These are phyloP conservation scores for Fusarium lyarnte DNA, from an alignment of 2,329 filamentous ascomycete genomes.

Conservation along the genomic window DNA sequence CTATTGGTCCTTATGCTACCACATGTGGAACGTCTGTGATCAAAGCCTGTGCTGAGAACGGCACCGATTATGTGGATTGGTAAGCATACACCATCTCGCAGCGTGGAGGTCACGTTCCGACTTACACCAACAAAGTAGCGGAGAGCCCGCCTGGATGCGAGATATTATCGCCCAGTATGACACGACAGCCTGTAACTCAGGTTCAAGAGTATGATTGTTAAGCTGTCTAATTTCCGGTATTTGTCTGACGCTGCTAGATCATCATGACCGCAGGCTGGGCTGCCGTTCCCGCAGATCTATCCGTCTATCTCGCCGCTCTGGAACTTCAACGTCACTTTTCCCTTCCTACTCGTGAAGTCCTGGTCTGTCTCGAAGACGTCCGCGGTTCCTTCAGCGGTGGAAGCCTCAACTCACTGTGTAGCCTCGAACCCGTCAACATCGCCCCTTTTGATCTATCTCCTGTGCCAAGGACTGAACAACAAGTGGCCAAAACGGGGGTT, in stretches of 20 bases:
- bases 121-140: slow-evolving; percentile 25
- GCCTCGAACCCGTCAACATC: not conserved
- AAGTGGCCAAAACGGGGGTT: not conserved
- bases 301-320: slow-evolving; percentile 23
- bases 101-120: not conserved
- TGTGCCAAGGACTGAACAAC: not conserved
- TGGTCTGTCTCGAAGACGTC: slow-evolving; percentile 21
- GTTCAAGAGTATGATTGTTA: slow-evolving; percentile 8
- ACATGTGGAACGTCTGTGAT: slow-evolving; percentile 30
- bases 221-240: not conserved
- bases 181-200: slow-evolving; percentile 8
- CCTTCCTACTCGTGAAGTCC: slow-evolving; percentile 19
- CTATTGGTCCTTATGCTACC: slow-evolving; percentile 25
- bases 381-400: slow-evolving; percentile 28
- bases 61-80: slow-evolving; percentile 39
- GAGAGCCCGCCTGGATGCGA: slow-evolving; percentile 33
- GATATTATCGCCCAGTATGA: slow-evolving; percentile 21
- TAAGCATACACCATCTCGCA: not conserved
- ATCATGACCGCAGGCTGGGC: slow-evolving; percentile 32
- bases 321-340: slow-evolving; percentile 10
- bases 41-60: slow-evolving; percentile 31
- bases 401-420: slow-evolving; percentile 31
- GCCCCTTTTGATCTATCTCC: slow-evolving; percentile 2
- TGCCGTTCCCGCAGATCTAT: slow-evolving; percentile 30
- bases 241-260: slow-evolving; percentile 11